Percentiles rank a stretch among this genome's conserved stretches.
Evolutionary conservation across 2,329 filamentous ascomycete genomes (phyloP).

Genomic region (Trichoderma gracile): DNA sequence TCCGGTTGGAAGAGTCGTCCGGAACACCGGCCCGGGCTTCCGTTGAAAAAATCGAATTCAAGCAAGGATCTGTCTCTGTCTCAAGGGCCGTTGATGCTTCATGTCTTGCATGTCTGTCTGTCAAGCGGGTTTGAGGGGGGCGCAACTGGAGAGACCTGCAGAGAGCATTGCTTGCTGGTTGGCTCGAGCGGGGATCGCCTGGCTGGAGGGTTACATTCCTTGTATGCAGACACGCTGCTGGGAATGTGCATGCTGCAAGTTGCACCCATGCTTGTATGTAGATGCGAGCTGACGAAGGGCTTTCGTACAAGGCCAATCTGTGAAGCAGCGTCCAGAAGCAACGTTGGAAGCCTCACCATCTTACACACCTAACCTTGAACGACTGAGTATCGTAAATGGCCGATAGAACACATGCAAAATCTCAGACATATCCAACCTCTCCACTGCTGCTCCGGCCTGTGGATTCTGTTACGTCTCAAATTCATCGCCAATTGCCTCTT

Average conservation of each 20-base stretch:
- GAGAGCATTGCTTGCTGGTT: too few relatives aligned
- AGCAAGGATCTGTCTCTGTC: background rate
- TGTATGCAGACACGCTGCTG: too few relatives aligned
- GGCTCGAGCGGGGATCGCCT: too few relatives aligned
- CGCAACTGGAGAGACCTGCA: too few relatives aligned
- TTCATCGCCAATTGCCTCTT: background rate
- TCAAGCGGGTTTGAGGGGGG: background rate
- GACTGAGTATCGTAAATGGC: too few relatives aligned
- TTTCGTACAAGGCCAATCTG: too few relatives aligned
- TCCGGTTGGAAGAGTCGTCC: constrained; percentile 21
- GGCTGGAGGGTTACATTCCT: too few relatives aligned
- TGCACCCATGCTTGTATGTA: too few relatives aligned
- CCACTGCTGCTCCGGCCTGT: background rate
- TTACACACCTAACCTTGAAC: background rate
- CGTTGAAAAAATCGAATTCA: background rate
- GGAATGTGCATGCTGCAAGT: too few relatives aligned
- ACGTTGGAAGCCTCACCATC: background rate
- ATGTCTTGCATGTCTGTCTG: constrained; percentile 7
- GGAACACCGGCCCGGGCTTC: constrained; percentile 13
- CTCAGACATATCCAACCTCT: background rate
- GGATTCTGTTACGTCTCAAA: constrained; percentile 7
- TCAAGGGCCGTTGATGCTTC: background rate
- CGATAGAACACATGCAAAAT: too few relatives aligned
- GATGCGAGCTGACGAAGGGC: too few relatives aligned
- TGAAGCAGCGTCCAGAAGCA: too few relatives aligned